These are phyloP conservation scores for Pseudonitzschia delicatissima DNA, from an alignment of 108 stramenopile genomes.

Conservation along the genomic window DNA sequence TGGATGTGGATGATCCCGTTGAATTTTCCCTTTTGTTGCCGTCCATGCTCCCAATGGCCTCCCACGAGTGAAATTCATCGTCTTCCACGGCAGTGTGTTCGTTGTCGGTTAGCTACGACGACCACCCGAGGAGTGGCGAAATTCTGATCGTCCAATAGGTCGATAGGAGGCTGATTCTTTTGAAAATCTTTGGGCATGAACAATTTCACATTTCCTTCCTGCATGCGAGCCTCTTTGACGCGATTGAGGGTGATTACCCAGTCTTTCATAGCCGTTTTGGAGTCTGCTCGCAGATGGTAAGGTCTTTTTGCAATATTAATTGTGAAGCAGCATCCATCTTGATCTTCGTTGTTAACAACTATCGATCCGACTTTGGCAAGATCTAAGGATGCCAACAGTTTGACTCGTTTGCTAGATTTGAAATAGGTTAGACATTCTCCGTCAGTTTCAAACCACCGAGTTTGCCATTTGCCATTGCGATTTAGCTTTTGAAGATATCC, in stretches of 20 bases:
- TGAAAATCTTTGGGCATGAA: constrained; percentile 26
- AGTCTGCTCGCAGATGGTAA: constrained; percentile 76
- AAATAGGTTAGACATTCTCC: constrained; percentile 95
- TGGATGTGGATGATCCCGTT: constrained; percentile 1
- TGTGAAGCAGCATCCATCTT: constrained; percentile 60
- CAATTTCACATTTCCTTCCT: constrained; percentile 75
- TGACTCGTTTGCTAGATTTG: constrained; percentile 89
- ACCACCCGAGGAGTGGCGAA: constrained; percentile 48
- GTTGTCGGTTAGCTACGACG: constrained; percentile 46
- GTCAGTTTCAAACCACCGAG: constrained; percentile 95
- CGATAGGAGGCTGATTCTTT: constrained; percentile 22
- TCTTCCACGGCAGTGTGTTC: constrained; percentile 54
- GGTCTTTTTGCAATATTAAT: constrained; percentile 77
- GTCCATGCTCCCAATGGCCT: constrained; percentile 9
- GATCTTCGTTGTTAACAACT: constrained; percentile 57
- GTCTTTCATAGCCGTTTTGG: constrained; percentile 68
- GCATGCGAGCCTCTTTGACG: constrained; percentile 76
- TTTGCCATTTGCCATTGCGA: constrained; percentile 96
- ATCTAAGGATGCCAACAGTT: constrained; percentile 84
- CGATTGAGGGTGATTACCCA: constrained; percentile 87
- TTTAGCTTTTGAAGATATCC: constrained; percentile 94
- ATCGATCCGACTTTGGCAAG: constrained; percentile 83
- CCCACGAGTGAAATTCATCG: constrained; percentile 36
- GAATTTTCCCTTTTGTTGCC: constrained; percentile 8
- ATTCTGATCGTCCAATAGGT: constrained; percentile 32